A percentile compares a stretch with the other conserved stretches of the same genome.
Conservation (phyloP, 2,329 filamentous ascomycete species). For the Colletotrichum coccodes region DNA sequence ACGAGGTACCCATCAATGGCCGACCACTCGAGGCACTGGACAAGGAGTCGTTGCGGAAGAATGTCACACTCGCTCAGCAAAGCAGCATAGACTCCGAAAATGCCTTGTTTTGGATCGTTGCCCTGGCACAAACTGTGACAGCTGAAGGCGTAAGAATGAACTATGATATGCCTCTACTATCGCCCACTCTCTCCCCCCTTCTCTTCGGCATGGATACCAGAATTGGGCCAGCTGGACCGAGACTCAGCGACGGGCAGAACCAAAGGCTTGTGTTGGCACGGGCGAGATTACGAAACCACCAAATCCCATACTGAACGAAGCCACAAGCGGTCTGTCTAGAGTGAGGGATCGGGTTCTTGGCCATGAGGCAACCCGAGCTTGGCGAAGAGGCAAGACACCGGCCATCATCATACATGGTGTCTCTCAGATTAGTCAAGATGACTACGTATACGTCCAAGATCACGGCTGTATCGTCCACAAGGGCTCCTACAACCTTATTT, state of each 20-base stretch:
- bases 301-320: slow-evolving; percentile 87
- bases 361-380: slow-evolving; percentile 81
- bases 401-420: slow-evolving; percentile 95
- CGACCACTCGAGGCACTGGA: slow-evolving; percentile 70
- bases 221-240: slow-evolving; percentile 75
- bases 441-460: slow-evolving; percentile 86
- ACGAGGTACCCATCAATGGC: slow-evolving; percentile 78
- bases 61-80: slow-evolving; percentile 86
- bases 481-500: slow-evolving; percentile 70
- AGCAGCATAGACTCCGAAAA: slow-evolving; percentile 84
- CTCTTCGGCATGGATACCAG: slow-evolving; percentile 73
- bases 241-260: slow-evolving; percentile 81
- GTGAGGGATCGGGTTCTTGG: slow-evolving; percentile 70
- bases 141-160: slow-evolving; percentile 68
- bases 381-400: slow-evolving; percentile 85
- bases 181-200: slow-evolving; percentile 47
- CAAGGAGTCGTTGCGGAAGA: slow-evolving; percentile 77
- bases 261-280: slow-evolving; percentile 85
- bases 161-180: slow-evolving; percentile 74
- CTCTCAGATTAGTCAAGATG: slow-evolving; percentile 74
- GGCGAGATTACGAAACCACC: slow-evolving; percentile 81
- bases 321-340: slow-evolving; percentile 87
- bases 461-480: slow-evolving; percentile 74
- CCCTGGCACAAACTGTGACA: slow-evolving; percentile 70
- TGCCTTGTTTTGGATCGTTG: slow-evolving; percentile 80